These are phyloP conservation scores for Sporisorium exsertum DNA, from an alignment of 1,284 basidiomycete genomes.

Conservation along the genomic window DNA sequence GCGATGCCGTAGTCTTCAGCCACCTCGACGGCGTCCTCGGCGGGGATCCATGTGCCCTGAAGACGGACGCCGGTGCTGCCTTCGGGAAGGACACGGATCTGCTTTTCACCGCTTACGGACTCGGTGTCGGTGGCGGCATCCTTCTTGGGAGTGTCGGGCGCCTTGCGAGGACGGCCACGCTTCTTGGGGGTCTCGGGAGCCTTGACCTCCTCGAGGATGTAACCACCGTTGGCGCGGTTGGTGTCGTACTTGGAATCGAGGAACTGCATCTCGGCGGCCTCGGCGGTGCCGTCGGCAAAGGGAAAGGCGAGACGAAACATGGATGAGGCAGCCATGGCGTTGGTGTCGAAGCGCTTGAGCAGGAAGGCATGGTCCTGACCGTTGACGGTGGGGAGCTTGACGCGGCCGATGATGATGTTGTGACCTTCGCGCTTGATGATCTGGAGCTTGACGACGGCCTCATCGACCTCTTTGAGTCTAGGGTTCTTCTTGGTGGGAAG, in stretches of 20 bases:
- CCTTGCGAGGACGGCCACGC: slow-evolving; percentile 54
- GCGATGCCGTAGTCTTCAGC: slow-evolving; percentile 76
- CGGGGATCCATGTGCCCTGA: slow-evolving; percentile 89
- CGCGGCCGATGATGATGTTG: slow-evolving; percentile 87
- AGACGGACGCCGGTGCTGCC: slow-evolving; percentile 73
- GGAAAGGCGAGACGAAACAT: slow-evolving; percentile 99
- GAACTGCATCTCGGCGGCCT: slow-evolving; percentile 86
- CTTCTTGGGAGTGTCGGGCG: slow-evolving; percentile 42
- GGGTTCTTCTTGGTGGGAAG: slow-evolving; percentile 64
- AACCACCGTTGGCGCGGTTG: slow-evolving; percentile 82
- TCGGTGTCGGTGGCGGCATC: slow-evolving; percentile 40
- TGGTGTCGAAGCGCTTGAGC: slow-evolving; percentile 93
- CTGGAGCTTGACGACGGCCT: slow-evolving; percentile 79
- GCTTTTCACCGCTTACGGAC: slow-evolving; percentile 30
- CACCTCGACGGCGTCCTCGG: slow-evolving; percentile 78
- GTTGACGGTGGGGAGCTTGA: slow-evolving; percentile 85
- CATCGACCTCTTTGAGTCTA: slow-evolving; percentile 54
- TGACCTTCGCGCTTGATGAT: slow-evolving; percentile 82
- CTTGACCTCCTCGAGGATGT: slow-evolving; percentile 72
- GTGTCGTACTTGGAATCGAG: slow-evolving; percentile 83
- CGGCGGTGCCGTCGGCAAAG: slow-evolving; percentile 80
- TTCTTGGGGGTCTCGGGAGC: slow-evolving; percentile 67
- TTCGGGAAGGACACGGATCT: slow-evolving; percentile 51
- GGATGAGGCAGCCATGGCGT: slow-evolving; percentile 92
- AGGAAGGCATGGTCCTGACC: slow-evolving; percentile 82